Conservation (phyloP, 331 rosid species). For the Quercus tomentella region DNA sequence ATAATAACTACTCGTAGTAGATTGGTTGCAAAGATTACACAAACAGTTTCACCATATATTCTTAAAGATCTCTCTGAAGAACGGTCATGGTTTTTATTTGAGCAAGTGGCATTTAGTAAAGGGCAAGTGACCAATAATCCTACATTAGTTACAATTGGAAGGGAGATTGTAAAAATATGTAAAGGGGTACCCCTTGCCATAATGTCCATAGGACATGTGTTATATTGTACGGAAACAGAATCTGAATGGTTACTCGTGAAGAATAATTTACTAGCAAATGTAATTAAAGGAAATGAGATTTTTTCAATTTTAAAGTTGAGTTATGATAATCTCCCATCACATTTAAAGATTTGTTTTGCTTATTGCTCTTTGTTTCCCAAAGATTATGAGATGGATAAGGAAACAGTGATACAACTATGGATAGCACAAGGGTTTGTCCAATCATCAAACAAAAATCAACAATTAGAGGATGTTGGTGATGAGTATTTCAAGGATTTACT, state of each 20-base stretch:
- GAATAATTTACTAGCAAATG: neutral
- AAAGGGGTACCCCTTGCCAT: slow-evolving; percentile 25
- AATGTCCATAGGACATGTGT: slow-evolving; percentile 17
- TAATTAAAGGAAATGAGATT: slow-evolving; percentile 1
- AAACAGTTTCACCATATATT: neutral
- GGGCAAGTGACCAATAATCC: neutral
- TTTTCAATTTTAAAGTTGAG: slow-evolving; percentile 20
- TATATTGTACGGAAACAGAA: neutral
- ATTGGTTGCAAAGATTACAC: neutral
- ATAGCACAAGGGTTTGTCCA: slow-evolving; percentile 23
- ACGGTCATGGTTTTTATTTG: slow-evolving; percentile 7
- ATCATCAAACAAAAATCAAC: neutral
- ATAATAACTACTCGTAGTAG: neutral
- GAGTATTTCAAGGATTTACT: slow-evolving; percentile 17
- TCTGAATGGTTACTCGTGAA: slow-evolving; percentile 15
- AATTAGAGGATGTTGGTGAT: slow-evolving; percentile 22
- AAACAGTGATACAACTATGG: slow-evolving; percentile 17
- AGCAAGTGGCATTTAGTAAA: slow-evolving; percentile 22
- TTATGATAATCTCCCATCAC: slow-evolving; percentile 21
- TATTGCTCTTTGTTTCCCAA: slow-evolving; percentile 17
- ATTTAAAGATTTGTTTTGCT: slow-evolving; percentile 15
- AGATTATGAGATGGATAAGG: slow-evolving; percentile 17
- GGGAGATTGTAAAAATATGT: slow-evolving; percentile 11
- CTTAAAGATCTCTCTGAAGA: neutral
- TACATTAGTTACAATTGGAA: slow-evolving; percentile 7